Conservation (phyloP, 1,284 basidiomycete species). For the Pseudozyma sp. region DNA sequence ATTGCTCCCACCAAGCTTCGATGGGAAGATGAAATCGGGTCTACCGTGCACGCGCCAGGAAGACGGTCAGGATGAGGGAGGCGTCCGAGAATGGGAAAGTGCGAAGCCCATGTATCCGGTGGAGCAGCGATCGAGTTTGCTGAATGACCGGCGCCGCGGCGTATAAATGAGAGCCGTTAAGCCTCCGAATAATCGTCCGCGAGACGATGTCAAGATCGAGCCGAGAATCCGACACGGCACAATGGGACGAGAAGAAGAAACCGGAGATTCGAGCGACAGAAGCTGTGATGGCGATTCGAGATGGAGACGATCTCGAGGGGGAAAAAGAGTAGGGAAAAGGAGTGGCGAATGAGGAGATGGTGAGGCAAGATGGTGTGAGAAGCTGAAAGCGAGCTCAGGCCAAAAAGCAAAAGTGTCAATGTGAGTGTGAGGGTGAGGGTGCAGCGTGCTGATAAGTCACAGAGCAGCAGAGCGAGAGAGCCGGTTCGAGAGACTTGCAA, state of each 20-base stretch:
- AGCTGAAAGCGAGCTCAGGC: background rate
- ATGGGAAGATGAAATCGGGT: background rate
- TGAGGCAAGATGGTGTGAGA: background rate
- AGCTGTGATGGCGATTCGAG: background rate
- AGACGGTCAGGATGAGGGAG: background rate
- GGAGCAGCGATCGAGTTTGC: background rate
- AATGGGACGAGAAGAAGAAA: background rate
- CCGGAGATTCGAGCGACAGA: background rate
- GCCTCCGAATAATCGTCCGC: background rate
- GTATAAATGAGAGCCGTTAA: background rate
- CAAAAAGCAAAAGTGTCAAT: background rate
- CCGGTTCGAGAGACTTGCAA: no score
- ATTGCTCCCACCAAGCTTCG: background rate
- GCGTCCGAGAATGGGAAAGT: background rate
- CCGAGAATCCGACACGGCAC: no score
- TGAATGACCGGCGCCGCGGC: slow-evolving; percentile 1
- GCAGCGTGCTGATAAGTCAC: no score
- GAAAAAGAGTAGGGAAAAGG: no score
- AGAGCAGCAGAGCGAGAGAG: no score
- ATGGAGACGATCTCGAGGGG: no score
- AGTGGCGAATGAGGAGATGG: background rate
- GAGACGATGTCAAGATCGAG: no score
- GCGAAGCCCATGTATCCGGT: slow-evolving; percentile 2
- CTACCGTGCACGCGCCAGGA: background rate
- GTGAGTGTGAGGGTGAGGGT: background rate